These are phyloP conservation scores for Pichia paraexigua DNA, from an alignment of 805 yeast species.

Conservation along the genomic window DNA sequence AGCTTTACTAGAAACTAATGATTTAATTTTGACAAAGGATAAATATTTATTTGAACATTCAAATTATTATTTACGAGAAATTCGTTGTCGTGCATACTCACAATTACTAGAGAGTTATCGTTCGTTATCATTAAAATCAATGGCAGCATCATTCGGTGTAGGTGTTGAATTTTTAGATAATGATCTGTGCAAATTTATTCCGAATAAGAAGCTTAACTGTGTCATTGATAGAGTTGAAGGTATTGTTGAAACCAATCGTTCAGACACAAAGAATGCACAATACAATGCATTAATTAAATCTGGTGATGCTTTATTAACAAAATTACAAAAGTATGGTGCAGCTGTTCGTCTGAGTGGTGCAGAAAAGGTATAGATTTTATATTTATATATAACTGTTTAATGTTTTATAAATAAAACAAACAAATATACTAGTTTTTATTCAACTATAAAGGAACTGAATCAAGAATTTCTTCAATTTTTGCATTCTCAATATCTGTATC, in stretches of 20 bases:
- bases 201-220: slow-evolving; percentile 89
- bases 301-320: slow-evolving; percentile 88
- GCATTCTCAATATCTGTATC: background rate
- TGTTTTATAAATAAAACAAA: background rate
- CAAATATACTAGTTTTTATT: background rate
- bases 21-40: slow-evolving; percentile 55
- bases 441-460: slow-evolving; percentile 1
- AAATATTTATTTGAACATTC: slow-evolving; percentile 71
- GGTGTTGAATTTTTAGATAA: slow-evolving; percentile 75
- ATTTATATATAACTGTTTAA: background rate
- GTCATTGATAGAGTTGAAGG: slow-evolving; percentile 94
- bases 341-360: slow-evolving; percentile 94
- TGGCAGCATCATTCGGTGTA: slow-evolving; percentile 94
- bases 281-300: slow-evolving; percentile 82
- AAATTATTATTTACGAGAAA: slow-evolving; percentile 78
- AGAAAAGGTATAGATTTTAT: slow-evolving; percentile 42
- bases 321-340: slow-evolving; percentile 93
- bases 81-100: slow-evolving; percentile 91
- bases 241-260: slow-evolving; percentile 89
- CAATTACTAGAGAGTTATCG: slow-evolving; percentile 92
- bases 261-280: slow-evolving; percentile 93
- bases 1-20: slow-evolving; percentile 68
- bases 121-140: slow-evolving; percentile 78
- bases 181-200: slow-evolving; percentile 85
- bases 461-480: slow-evolving; percentile 1